Base-by-base conservation (phyloP, 2,329 filamentous ascomycete genomes). In the Ophiobolus disseminans region DNA sequence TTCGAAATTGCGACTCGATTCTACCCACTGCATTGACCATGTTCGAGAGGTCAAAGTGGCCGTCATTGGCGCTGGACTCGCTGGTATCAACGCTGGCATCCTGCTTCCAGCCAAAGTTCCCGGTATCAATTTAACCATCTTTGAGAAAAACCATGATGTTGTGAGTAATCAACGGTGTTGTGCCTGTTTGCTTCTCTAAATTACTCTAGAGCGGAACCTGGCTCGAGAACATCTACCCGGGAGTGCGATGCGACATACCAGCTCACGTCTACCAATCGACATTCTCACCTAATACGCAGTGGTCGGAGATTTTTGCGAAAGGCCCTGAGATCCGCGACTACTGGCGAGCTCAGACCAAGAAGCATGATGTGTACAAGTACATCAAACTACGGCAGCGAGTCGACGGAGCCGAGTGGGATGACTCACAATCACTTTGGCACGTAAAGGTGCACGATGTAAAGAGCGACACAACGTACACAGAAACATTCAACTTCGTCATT, bases 21-120 rank as follows among this genome's bases (percentile, higher is more conserved):
- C 41, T 10, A 56, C 57, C 8, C 66, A 56, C 13, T 58, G 38
- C 38, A 65, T 73, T 16, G 70, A 73, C 38, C 57, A 70, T 40
- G 57, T 69, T 16, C 57, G 62, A n/a, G 41, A 55, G 16, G 39
- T 73, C 17, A 68, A 78, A 39, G 84, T 87, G 1, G 82, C 80
- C 0, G 79, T 89, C 0, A 81, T 89, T 23, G 86, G 86, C 1
- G 86, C 84, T 7, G 86, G 86, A 0, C 70, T 89, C 0, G 71
- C 83, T 0, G 86, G 86, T 3, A 79, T 88, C 26, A 80, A 82
- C 4, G 83, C 87, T 1, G 88, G 86, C 0, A 78, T 85, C 6
- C 70, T 90, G 7, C 74, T 91, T 1, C 87, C 87, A 0, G 80
- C 75, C 8, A 91, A 91, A 55, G 82, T 91, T 0, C 87, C 88